Conservation (phyloP, 805 yeast species). For the Candida loeiensis region DNA sequence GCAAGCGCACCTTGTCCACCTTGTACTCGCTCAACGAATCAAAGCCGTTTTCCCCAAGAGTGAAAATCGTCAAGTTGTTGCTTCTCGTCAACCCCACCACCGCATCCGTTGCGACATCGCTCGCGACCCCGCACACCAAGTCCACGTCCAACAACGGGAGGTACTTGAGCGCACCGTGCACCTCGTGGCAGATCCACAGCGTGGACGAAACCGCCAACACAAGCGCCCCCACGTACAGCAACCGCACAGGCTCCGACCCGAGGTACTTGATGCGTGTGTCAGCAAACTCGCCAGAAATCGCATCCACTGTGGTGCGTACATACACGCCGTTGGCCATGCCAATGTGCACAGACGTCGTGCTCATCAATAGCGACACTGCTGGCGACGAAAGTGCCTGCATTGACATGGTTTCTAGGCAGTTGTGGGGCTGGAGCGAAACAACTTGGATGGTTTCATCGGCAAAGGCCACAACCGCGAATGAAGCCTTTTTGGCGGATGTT, state of each 20-base stretch:
- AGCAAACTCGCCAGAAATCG: conserved; percentile 51
- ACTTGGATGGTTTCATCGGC: conserved; percentile 69
- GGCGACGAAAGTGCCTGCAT: conserved; percentile 57
- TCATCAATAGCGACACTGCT: conserved; percentile 35
- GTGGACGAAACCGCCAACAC: conserved; percentile 51
- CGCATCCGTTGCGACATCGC: conserved; percentile 58
- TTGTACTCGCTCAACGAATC: conserved; percentile 25
- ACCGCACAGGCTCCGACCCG: conserved; percentile 62
- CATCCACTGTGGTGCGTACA: conserved; percentile 57
- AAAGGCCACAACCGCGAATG: conserved; percentile 66
- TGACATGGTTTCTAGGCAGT: conserved; percentile 57
- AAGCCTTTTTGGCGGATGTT: conserved; percentile 39
- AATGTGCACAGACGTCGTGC: conserved; percentile 49
- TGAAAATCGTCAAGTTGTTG: conserved; percentile 49
- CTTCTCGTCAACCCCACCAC: conserved; percentile 57
- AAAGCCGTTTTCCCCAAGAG: conserved; percentile 44
- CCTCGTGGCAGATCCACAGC: conserved; percentile 47
- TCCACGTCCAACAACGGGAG: conserved; percentile 46
- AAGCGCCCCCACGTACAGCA: conserved; percentile 13
- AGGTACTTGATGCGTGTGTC: conserved; percentile 68
- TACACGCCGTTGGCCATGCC: conserved; percentile 86
- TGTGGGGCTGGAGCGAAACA: conserved; percentile 55
- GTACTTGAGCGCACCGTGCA: conserved; percentile 34
- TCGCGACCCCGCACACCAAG: conserved; percentile 50
- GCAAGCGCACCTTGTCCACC: conserved; percentile 36